Evolutionary conservation across 768 basidiomycete species (phyloP).

Genomic region (Paxillus ammoniavirescens): DNA sequence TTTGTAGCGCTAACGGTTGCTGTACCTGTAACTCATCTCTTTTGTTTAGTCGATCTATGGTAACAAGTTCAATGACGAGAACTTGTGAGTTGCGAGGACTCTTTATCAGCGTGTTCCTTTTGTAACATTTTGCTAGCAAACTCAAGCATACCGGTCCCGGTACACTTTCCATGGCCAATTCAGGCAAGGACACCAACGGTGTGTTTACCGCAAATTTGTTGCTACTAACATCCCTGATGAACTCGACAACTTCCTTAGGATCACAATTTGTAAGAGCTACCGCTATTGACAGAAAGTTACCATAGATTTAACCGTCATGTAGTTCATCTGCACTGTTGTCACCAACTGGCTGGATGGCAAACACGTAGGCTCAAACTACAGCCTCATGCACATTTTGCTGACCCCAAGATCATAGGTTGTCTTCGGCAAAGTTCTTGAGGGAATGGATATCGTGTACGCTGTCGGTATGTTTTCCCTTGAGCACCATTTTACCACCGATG

Average conservation of each 20-base stretch:
- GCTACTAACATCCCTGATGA: background rate
- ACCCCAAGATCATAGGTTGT: conserved; percentile 62
- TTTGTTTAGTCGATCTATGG: conserved; percentile 79
- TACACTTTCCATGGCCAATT: conserved; percentile 91
- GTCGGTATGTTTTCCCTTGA: conserved; percentile 56
- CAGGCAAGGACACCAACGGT: conserved; percentile 93
- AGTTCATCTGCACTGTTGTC: conserved; percentile 91
- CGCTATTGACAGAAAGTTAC: background rate
- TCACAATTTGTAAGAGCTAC: conserved; percentile 77
- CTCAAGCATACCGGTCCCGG: conserved; percentile 90
- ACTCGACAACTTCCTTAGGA: conserved; percentile 40
- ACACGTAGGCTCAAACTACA: conserved; percentile 52
- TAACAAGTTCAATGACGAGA: conserved; percentile 89
- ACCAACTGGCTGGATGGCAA: conserved; percentile 91
- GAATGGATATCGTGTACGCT: conserved; percentile 78
- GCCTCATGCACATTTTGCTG: background rate
- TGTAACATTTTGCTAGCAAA: conserved; percentile 56
- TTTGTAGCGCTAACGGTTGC: conserved; percentile 23
- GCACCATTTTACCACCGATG: background rate
- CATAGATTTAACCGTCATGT: conserved; percentile 1
- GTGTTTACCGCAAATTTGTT: conserved; percentile 8
- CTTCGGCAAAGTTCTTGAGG: conserved; percentile 89
- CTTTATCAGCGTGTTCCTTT: background rate
- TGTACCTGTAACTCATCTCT: conserved; percentile 2
- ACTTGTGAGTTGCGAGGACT: conserved; percentile 62